Evolutionary conservation across 2,329 filamentous ascomycete species (phyloP), one percentile per base, ranked within the genome.

Genomic region (Beauveria asiatica): DNA sequence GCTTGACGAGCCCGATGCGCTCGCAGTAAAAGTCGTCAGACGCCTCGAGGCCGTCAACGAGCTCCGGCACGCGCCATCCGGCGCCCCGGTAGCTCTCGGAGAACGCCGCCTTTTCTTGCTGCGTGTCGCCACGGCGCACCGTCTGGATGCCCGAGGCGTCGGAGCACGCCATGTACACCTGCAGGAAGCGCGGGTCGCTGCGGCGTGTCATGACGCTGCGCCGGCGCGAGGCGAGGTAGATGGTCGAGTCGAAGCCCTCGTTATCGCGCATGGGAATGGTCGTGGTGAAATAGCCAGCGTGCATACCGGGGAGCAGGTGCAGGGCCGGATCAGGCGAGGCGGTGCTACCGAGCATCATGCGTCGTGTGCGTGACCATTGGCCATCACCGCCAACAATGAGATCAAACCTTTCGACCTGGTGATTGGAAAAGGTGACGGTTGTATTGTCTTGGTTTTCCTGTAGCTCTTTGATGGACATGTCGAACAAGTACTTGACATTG

Each of bases 361-460:
- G 74, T 19, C 81, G 74, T 2, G 77, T 77, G 33, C 73, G 75
- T 1, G 81, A 84, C 5, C 76, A 71, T 48, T 80, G 75, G 0
- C 83, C 83, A 61, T 85, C 83, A 3, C 82, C 81, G 6, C 78
- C 81, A 46, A 85, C 75, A 0, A 85, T 63, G 0, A 85, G 66
- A 64, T 84, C 81, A 53, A 74, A 85, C 0, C 65, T 67, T 9
- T 75, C 73, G 0, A 64, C 70, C 11, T 67, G 67, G 2, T 78
- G 79, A 60, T 81, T 72, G 1, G 71, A 70, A 57, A 84, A 76
- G 2, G 64, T 59, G 0, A 77, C 75, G 2, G 69, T 62, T 0
- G 81, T 74, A 1, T 61, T 49, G 1, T 70, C 53, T 0, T 70
- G 64, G 8, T 76, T 61, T 2, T 61, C 61, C 27, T 66, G 65